Percentiles rank a stretch among this genome's conserved stretches.
Conservation (phyloP, 106 monocot species). For the Dioscorea alata region DNA sequence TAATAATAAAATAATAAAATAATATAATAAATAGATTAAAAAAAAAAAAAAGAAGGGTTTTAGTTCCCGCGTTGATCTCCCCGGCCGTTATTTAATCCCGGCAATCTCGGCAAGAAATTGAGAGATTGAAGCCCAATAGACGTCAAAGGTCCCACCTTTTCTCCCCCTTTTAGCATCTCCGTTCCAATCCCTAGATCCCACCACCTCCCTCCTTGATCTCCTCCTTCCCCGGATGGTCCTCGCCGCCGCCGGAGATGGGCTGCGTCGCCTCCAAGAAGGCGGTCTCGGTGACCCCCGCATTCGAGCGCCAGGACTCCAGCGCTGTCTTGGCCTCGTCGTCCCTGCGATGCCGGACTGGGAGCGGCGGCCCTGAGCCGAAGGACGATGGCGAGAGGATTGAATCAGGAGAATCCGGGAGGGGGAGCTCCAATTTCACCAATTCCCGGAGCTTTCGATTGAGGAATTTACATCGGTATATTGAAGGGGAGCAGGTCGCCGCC, state of each 20-base stretch:
- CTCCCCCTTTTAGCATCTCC: not conserved
- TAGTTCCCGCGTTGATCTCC: no score
- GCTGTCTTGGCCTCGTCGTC: conserved; percentile 8
- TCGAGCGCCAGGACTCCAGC: conserved; percentile 10
- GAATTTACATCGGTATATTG: conserved; percentile 47
- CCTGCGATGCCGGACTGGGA: not conserved
- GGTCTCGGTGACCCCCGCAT: conserved; percentile 39
- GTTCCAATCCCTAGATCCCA: not conserved
- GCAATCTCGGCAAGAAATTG: not conserved
- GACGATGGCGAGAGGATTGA: conserved; percentile 10
- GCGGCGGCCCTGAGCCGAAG: conserved; percentile 12
- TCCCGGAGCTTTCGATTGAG: conserved; percentile 32
- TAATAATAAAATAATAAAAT: no score
- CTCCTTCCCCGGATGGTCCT: no score
- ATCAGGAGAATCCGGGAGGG: conserved; percentile 10
- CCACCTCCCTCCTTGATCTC: not conserved
- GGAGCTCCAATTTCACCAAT: conserved; percentile 4
- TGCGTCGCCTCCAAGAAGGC: conserved; percentile 51
- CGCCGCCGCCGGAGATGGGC: conserved; percentile 24
- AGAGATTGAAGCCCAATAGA: not conserved
- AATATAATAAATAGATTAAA: no score
- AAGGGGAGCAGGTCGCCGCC: conserved; percentile 71
- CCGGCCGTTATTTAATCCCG: not conserved
- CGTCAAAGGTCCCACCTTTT: not conserved
- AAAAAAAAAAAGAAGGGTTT: no score